Conservation (phyloP, 1,139 yeast genomes). For the Hyphopichia buzzinii region DNA sequence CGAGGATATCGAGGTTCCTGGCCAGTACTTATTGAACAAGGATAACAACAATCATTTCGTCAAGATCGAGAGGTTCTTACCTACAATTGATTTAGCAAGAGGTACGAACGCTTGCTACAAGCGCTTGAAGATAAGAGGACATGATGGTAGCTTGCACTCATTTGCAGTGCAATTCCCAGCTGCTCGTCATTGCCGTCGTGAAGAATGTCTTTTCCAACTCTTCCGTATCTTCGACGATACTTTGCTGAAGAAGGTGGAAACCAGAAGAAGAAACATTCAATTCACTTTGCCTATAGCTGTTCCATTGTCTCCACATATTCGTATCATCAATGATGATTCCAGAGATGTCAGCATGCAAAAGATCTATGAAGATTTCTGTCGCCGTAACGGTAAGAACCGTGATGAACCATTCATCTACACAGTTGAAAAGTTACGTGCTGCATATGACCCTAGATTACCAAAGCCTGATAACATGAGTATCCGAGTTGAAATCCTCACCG, state of each 20-base stretch:
- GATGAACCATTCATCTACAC: constrained; percentile 91
- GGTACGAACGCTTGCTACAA: constrained; percentile 93
- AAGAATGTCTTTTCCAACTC: constrained; percentile 88
- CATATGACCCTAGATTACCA: constrained; percentile 88
- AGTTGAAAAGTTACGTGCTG: constrained; percentile 83
- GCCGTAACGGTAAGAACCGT: constrained; percentile 66
- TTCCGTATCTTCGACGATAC: constrained; percentile 86
- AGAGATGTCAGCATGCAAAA: constrained; percentile 78
- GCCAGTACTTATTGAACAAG: constrained; percentile 83
- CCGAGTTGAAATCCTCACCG: constrained; percentile 85
- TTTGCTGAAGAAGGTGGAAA: constrained; percentile 76
- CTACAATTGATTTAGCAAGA: constrained; percentile 83
- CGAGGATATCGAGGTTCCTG: constrained; percentile 97
- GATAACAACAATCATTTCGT: constrained; percentile 86
- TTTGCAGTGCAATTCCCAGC: constrained; percentile 98
- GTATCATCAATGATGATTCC: constrained; percentile 83
- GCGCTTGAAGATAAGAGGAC: constrained; percentile 85
- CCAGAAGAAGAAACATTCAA: constrained; percentile 80
- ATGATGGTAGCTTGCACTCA: constrained; percentile 87
- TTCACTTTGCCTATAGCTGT: constrained; percentile 90
- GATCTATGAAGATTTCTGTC: constrained; percentile 86
- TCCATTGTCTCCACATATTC: constrained; percentile 91
- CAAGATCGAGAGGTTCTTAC: constrained; percentile 89
- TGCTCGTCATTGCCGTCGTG: constrained; percentile 95
- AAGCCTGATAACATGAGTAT: constrained; percentile 89